These are phyloP conservation scores for Kalanchoe fedtschenkoi DNA, from an alignment of 164 flowering plant genomes.

Conservation along the genomic window DNA sequence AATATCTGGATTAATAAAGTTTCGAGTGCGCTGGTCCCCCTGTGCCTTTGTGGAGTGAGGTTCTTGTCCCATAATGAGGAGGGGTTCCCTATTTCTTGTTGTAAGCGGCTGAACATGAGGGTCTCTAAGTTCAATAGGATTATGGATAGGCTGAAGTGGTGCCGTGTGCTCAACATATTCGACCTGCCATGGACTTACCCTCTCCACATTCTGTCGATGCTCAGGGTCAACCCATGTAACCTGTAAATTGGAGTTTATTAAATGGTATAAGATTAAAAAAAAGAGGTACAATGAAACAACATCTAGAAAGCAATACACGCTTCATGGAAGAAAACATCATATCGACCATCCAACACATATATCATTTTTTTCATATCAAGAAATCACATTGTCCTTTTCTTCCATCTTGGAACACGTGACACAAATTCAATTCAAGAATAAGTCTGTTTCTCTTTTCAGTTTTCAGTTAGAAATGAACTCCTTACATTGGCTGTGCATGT, in stretches of 20 bases:
- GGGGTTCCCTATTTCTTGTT: constrained; percentile 22
- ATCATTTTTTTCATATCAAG: no score
- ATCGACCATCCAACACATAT: no score
- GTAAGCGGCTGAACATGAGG: constrained; percentile 18
- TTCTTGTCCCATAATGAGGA: constrained; percentile 22
- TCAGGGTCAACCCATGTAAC: constrained; percentile 74
- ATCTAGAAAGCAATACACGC: neutral
- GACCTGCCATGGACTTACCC: constrained; percentile 79
- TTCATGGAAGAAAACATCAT: neutral
- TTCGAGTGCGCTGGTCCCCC: constrained; percentile 18
- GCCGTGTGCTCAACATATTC: constrained; percentile 24
- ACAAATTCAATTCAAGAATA: no score
- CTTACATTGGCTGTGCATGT: no score
- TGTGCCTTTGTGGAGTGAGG: no score
- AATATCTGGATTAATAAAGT: constrained; percentile 17
- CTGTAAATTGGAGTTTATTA: constrained; percentile 13
- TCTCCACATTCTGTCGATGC: constrained; percentile 31
- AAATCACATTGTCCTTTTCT: no score
- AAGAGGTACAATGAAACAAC: neutral
- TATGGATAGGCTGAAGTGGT: constrained; percentile 19
- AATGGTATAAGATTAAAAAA: neutral
- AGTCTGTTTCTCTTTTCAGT: no score
- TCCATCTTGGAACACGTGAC: no score
- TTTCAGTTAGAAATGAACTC: no score
- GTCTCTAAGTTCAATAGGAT: constrained; percentile 21